Evolutionary conservation across 179 eudicot genomes (phyloP).

Genomic region (Silene coronaria): DNA sequence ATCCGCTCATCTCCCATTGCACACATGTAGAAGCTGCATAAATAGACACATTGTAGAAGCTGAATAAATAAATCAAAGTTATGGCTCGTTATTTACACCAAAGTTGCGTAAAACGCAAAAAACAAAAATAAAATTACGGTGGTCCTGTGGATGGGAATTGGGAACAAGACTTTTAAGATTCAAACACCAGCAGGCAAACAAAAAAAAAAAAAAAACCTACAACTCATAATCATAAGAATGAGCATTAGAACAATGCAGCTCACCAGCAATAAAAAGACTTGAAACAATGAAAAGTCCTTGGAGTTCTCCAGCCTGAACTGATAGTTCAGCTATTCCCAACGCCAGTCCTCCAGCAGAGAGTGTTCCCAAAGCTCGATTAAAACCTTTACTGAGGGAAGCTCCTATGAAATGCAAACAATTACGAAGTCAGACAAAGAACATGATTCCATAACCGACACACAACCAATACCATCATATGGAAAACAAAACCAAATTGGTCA

Average conservation of each 20-base stretch:
- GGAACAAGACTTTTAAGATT: background rate
- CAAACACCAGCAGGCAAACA: background rate
- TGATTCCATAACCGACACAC: background rate
- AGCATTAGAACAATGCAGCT: background rate
- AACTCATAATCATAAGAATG: background rate
- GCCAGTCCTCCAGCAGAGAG: slow-evolving; percentile 43
- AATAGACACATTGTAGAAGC: too few relatives aligned
- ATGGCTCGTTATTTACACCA: too few relatives aligned
- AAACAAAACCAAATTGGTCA: background rate
- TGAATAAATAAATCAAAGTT: too few relatives aligned
- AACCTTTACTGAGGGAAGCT: slow-evolving; percentile 48
- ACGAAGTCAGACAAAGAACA: background rate
- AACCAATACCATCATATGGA: background rate
- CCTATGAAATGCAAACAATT: slow-evolving; percentile 22
- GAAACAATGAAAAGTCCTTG: slow-evolving; percentile 29
- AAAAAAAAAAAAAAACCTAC: background rate
- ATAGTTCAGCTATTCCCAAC: slow-evolving; percentile 39
- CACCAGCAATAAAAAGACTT: slow-evolving; percentile 38
- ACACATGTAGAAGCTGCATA: too few relatives aligned
- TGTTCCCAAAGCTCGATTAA: slow-evolving; percentile 45
- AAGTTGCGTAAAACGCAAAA: too few relatives aligned
- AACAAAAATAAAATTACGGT: too few relatives aligned
- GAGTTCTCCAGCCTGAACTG: slow-evolving; percentile 27
- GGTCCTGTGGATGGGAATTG: background rate
- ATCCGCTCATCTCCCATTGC: too few relatives aligned